Evolutionary conservation across 441 rosid genomes (phyloP), one percentile per base, ranked within the genome.

Genomic region (Pelargonium fulgidum): DNA sequence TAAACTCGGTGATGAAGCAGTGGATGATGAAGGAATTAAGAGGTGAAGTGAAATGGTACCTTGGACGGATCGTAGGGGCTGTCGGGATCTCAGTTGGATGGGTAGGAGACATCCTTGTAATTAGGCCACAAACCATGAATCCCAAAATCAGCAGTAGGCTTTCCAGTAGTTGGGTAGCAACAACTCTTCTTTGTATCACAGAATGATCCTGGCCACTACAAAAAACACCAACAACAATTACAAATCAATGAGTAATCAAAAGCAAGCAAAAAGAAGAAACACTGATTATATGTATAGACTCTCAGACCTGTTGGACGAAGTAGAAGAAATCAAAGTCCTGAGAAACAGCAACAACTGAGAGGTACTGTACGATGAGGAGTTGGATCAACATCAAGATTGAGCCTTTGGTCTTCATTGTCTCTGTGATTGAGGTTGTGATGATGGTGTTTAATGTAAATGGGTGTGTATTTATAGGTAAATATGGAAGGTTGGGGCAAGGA

Each of bases 91-190:
- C 97, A 93, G 70, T 83, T 83, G 14, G 87, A 85, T 0, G 98
- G 96, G 81, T 85, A 93, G 12, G 82, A 70, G 24, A 97, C 97
- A 33, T 85, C 79, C 0, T 82, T 82, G 83, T 90, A 87, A 69
- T 92, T 86, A 47, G 98, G 97, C 98, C 98, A 92, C 47, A 92
- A 87, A 11, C 96, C 98, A 47, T 93, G 98, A 64, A 93, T 87
- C 64, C 94, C 87, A 26, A 93, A 93, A 86, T 90, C 94, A 0
- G 97, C 84, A 0, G 75, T 81, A 6, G 98, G 97, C 77, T 93
- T 93, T 20, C 98, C 98, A 0, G 90, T 76, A 36, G 78, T 84
- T 3, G 97, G 98, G 78, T 89, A 90, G 70, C 97, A 93, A 68
- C 98, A 93, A 24, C 85, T 82, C 0, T 72, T 82, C 75, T 81